These are phyloP conservation scores for Seiridium cupressi DNA, from an alignment of 2,329 filamentous ascomycete species.

Conservation along the genomic window DNA sequence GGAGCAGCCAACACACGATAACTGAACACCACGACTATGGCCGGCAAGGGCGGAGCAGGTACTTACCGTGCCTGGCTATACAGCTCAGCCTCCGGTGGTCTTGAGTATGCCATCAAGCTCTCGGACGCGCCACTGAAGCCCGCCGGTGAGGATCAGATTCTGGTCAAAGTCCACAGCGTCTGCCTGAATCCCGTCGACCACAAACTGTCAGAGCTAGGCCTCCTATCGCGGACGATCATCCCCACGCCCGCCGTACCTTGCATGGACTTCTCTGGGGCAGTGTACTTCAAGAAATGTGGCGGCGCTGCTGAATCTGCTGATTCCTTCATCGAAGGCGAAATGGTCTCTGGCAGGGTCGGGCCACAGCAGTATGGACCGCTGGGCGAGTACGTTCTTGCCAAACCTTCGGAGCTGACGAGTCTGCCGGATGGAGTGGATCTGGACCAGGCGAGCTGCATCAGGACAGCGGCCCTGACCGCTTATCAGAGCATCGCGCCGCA, in stretches of 20 bases:
- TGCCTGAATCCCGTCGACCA: slow-evolving; percentile 64
- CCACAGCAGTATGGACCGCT: slow-evolving; percentile 36
- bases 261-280: slow-evolving; percentile 47
- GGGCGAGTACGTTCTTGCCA: slow-evolving; percentile 36
- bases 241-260: slow-evolving; percentile 44
- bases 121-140: too few relatives aligned
- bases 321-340: slow-evolving; percentile 34
- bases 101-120: too few relatives aligned
- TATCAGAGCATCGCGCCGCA: slow-evolving; percentile 43
- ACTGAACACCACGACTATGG: too few relatives aligned
- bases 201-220: slow-evolving; percentile 54
- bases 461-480: slow-evolving; percentile 45
- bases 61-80: too few relatives aligned
- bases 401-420: slow-evolving; percentile 26
- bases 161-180: slow-evolving; percentile 52
- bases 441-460: slow-evolving; percentile 40
- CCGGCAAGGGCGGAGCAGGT: too few relatives aligned
- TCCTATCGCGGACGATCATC: slow-evolving; percentile 36
- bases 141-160: slow-evolving; percentile 36
- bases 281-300: slow-evolving; percentile 20
- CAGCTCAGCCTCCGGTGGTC: too few relatives aligned
- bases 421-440: slow-evolving; percentile 41
- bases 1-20: too few relatives aligned
- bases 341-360: slow-evolving; percentile 41
- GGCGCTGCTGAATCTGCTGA: slow-evolving; percentile 21